phyloP scores from a whole-genome alignment of 1,284 basidiomycete species.

The Malassezia cuniculi region DNA sequence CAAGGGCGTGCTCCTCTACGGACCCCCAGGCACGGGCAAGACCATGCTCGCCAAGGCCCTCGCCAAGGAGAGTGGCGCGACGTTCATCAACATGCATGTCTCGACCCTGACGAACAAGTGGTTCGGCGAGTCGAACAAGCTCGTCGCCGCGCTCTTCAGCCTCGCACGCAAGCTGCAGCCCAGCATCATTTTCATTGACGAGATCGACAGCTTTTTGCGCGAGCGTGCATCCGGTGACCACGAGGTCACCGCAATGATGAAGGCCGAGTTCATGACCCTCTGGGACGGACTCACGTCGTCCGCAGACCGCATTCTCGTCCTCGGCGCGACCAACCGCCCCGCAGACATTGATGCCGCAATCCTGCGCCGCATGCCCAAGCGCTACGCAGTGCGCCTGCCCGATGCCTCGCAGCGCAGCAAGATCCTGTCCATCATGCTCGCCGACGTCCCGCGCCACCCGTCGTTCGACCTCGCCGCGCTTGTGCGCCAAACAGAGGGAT shows the following conservation, averaged over 20 bases:
- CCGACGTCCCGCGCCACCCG: constrained; percentile 50
- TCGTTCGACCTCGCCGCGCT: constrained; percentile 58
- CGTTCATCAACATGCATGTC: constrained; percentile 56
- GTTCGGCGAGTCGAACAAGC: constrained; percentile 97
- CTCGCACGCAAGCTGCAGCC: constrained; percentile 64
- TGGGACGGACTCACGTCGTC: constrained; percentile 93
- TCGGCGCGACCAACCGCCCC: constrained; percentile 91
- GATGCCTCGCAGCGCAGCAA: constrained; percentile 67
- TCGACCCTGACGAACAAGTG: constrained; percentile 54
- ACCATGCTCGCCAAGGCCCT: constrained; percentile 48
- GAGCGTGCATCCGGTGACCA: constrained; percentile 78
- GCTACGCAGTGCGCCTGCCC: constrained; percentile 80
- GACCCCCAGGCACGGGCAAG: constrained; percentile 47
- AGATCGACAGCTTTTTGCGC: constrained; percentile 76
- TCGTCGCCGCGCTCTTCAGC: constrained; percentile 66
- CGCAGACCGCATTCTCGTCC: constrained; percentile 67
- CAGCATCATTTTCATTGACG: constrained; percentile 67
- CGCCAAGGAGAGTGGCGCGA: constrained; percentile 77
- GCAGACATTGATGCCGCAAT: constrained; percentile 91
- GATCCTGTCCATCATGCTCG: constrained; percentile 68
- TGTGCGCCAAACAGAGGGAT: constrained; percentile 61
- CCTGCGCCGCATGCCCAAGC: constrained; percentile 88
- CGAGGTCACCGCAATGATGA: constrained; percentile 98
- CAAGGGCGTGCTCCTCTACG: constrained; percentile 50
- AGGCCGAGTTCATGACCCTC: constrained; percentile 98